Base-by-base conservation (phyloP, 2,329 filamentous ascomycete genomes). In the Aureobasidium sp. region DNA sequence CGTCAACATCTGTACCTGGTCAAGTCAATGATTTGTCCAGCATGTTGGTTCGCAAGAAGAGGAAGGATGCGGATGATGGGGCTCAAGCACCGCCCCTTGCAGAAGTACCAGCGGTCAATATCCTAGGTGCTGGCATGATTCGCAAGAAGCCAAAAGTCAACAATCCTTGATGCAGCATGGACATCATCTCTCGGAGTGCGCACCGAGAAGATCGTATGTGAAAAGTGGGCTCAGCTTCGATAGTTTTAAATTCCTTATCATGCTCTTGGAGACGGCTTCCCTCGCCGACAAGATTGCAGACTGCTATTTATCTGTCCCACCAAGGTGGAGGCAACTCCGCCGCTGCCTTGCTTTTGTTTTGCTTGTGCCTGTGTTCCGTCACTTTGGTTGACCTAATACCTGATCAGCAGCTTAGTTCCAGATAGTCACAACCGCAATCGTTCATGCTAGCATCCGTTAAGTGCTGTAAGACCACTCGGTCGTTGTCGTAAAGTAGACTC, bases 141-240 rank as follows among this genome's bases (percentile, higher is more conserved):
- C 77, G 82, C 62, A 85, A 84, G 74, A 87, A 85, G 71, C 72
- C 78, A 30, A 86, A 85, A 69, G 25, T 37, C 25, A 42, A 21
- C 47, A 44, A 41, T 39, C 15, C 54, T 37, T 58, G 41, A 58
- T 21, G 42, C 25, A 47, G 41, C 16, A n/a, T 10, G 15, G 13
- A 7, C 13, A 9, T 54, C 36, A 4, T 53, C 11, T 32, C 5
- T 16, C 49, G 15, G 36, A 44, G 5, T 25, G 41, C 9, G 5
- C 21, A 44, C 41, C 41, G 41, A 44, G 41, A 44, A 10, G 6
- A 41, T 41, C 6, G 37, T 3, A n/a, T 7, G 11, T 7, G 41
- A 21, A 9, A 9, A 21, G 2, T 41, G 6, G 37, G 15, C 37
- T 21, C 37, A 21, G 16, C 15, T 21, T 41, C 16, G n/a, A 41